These are phyloP conservation scores for Aspergillus affinis DNA, from an alignment of 495 filamentous ascomycete species.

Conservation along the genomic window DNA sequence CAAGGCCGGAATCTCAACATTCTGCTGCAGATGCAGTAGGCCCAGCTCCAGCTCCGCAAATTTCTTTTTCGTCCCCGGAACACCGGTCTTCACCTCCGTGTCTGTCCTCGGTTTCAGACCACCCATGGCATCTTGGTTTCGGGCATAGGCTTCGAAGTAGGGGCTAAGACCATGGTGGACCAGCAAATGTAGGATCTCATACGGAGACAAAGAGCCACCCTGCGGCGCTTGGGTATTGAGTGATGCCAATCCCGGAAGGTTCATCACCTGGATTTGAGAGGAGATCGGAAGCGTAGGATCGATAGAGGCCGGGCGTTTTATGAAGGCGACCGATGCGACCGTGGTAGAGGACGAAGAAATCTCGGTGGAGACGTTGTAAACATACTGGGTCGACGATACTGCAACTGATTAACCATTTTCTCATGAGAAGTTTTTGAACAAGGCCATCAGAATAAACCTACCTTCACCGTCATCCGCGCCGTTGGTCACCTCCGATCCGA, in stretches of 20 bases:
- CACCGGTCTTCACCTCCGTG: conserved; percentile 85
- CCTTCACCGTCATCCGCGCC: conserved; percentile 47
- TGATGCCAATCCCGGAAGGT: conserved; percentile 75
- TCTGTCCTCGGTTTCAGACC: conserved; percentile 69
- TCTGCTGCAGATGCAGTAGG: conserved; percentile 88
- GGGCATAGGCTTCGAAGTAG: conserved; percentile 93
- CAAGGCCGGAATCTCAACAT: conserved; percentile 93
- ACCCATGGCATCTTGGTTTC: conserved; percentile 68
- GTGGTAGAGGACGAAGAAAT: conserved; percentile 76
- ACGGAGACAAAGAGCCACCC: conserved; percentile 74
- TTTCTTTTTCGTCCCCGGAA: conserved; percentile 95
- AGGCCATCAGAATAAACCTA: conserved; percentile 18
- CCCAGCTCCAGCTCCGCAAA: conserved; percentile 90
- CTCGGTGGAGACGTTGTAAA: conserved; percentile 77
- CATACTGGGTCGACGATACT: conserved; percentile 50
- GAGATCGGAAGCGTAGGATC: conserved; percentile 75
- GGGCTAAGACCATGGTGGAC: conserved; percentile 86
- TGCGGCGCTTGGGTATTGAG: conserved; percentile 65
- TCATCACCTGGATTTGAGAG: conserved; percentile 86
- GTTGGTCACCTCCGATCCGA: conserved; percentile 53
- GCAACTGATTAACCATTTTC: conserved; percentile 9
- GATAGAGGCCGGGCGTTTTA: conserved; percentile 85
- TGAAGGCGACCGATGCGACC: conserved; percentile 78
- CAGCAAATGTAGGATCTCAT: conserved; percentile 82
- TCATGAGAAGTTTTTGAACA: background rate